Evolutionary conservation across 169 alveolate species (phyloP).

Genomic region (Perkinsus olseni): DNA sequence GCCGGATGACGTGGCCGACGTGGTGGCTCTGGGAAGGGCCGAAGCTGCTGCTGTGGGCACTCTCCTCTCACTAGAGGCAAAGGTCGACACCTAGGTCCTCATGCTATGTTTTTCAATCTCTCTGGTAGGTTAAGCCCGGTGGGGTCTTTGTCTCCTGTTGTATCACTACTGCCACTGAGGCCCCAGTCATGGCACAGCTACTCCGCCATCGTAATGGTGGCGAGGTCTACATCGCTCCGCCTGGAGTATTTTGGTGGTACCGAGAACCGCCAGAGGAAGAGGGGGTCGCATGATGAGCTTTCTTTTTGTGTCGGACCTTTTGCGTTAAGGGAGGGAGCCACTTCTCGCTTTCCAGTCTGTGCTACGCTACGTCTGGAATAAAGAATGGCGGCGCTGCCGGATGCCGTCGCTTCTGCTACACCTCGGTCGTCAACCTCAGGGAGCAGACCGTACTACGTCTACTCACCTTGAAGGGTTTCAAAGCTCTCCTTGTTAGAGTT

Average conservation of each 20-base stretch:
- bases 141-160: not conserved
- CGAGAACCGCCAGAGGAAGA: not conserved
- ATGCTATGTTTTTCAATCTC: not conserved
- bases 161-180: not conserved
- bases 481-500: not conserved
- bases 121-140: not conserved
- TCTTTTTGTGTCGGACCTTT: not conserved
- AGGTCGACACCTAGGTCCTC: not conserved
- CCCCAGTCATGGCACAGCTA: not conserved
- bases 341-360: not conserved
- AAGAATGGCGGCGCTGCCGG: no score
- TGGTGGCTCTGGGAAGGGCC: not conserved
- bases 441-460: no score
- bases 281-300: not conserved
- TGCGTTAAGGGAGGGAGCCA: no score
- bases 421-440: no score
- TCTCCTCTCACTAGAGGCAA: not conserved
- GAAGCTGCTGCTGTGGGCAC: not conserved
- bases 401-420: no score
- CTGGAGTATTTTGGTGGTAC: not conserved
- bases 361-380: no score
- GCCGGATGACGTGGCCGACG: not conserved
- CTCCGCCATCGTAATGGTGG: not conserved
- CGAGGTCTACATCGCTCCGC: not conserved
- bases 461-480: no score